Conservation (phyloP, 176 grass and related monocot species). For the Musa acuminata region DNA sequence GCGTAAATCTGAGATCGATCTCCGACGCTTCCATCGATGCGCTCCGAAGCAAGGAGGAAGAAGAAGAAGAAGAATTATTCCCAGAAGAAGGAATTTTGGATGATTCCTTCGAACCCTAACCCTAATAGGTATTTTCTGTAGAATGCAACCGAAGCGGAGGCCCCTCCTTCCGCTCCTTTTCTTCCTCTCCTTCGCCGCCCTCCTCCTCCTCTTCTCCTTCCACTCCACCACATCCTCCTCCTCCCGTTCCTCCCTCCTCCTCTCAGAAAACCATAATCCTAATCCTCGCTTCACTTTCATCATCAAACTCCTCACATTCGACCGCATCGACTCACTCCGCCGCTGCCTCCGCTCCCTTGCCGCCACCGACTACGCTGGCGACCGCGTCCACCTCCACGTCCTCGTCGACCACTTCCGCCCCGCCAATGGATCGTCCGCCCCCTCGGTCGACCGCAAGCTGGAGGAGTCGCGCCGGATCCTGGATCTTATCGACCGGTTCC, state of each 20-base stretch:
- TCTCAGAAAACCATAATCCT: background rate
- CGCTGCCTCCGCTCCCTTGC: slow-evolving; percentile 80
- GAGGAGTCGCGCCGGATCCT: slow-evolving; percentile 51
- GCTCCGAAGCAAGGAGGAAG: too few species aligned
- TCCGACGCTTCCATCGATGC: too few species aligned
- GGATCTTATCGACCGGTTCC: slow-evolving; percentile 37
- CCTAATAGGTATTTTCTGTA: background rate
- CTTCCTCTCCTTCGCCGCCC: slow-evolving; percentile 33
- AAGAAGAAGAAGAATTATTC: too few species aligned
- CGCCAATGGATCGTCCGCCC: slow-evolving; percentile 17
- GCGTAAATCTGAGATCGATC: too few species aligned
- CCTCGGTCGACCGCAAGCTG: slow-evolving; percentile 18
- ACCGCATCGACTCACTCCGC: slow-evolving; percentile 51
- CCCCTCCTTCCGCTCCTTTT: slow-evolving; percentile 25
- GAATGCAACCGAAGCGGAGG: slow-evolving; percentile 49
- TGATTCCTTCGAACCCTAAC: background rate
- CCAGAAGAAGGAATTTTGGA: too few species aligned
- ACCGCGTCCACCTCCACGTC: slow-evolving; percentile 71
- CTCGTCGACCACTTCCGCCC: slow-evolving; percentile 55
- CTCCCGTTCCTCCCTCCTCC: slow-evolving; percentile 6
- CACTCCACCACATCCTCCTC: slow-evolving; percentile 30
- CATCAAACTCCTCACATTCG: slow-evolving; percentile 76
- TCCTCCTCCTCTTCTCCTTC: slow-evolving; percentile 29
- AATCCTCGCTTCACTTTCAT: slow-evolving; percentile 47
- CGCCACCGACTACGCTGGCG: slow-evolving; percentile 58